Conservation (phyloP, 1,284 basidiomycete genomes). For the Pisolithus thermaeus region DNA sequence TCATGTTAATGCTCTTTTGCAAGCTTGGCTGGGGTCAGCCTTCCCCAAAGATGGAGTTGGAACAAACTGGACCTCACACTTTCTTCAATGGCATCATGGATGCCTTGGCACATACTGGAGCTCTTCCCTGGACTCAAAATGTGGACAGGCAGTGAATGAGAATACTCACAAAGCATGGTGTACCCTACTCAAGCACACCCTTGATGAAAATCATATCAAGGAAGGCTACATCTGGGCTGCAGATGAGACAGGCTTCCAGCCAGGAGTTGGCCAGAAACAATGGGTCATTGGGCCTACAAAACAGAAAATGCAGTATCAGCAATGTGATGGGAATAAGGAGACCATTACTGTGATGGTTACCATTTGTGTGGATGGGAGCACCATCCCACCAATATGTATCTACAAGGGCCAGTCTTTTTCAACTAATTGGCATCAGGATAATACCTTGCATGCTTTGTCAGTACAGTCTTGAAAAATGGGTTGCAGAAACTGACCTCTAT, state of each 20-base stretch:
- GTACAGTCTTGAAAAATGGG: no score
- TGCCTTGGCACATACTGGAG: background rate
- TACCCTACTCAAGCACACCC: background rate
- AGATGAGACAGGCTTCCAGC: constrained; percentile 24
- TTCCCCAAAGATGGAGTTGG: background rate
- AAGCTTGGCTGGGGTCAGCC: background rate
- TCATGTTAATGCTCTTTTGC: background rate
- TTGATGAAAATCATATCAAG: background rate
- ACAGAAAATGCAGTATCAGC: constrained; percentile 19
- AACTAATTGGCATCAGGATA: no score
- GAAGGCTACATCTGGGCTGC: constrained; percentile 15
- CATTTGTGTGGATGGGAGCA: constrained; percentile 26
- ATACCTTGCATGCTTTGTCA: no score
- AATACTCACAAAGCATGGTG: no score
- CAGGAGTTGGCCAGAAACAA: constrained; percentile 4
- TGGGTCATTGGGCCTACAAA: constrained; percentile 12
- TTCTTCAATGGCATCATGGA: background rate
- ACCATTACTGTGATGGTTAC: constrained; percentile 26
- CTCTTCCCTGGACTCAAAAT: background rate
- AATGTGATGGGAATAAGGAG: constrained; percentile 17
- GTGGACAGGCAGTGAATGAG: no score
- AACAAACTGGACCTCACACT: background rate
- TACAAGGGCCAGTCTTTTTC: no score
- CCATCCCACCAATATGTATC: constrained; percentile 2
- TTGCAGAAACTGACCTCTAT: constrained; percentile 22